A percentile compares a stretch with the other conserved stretches of the same genome.
Conservation (phyloP, 2,329 filamentous ascomycete genomes). For the Nemania sp. region DNA sequence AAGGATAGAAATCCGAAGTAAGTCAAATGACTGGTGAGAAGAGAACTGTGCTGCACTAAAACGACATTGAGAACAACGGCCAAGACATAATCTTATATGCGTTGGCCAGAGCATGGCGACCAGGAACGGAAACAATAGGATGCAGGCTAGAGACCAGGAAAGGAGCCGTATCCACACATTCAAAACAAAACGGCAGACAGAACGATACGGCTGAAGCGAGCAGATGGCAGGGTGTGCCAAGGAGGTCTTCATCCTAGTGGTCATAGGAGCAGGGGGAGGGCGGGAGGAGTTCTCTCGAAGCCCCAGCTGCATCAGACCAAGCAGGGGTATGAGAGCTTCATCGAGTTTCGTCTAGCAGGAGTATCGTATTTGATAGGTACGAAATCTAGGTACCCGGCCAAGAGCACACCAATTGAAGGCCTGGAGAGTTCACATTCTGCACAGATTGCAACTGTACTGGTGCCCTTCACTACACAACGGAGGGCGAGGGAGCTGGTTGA, state of each 20-base stretch:
- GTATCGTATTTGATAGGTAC: background rate
- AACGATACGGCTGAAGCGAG: constrained; percentile 39
- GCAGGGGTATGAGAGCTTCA: constrained; percentile 31
- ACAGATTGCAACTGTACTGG: background rate
- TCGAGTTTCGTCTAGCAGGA: constrained; percentile 10
- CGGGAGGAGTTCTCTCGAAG: constrained; percentile 31
- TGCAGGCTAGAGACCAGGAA: constrained; percentile 33
- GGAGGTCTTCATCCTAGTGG: constrained; percentile 24
- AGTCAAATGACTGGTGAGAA: constrained; percentile 39
- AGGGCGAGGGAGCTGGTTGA: constrained; percentile 2
- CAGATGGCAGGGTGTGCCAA: constrained; percentile 39
- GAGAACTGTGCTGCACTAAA: constrained; percentile 27
- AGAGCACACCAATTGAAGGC: background rate
- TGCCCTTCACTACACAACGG: background rate
- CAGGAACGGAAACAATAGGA: constrained; percentile 30
- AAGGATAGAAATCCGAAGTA: constrained; percentile 35
- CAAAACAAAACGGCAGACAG: constrained; percentile 46
- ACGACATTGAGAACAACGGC: constrained; percentile 41
- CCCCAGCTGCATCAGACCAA: constrained; percentile 29
- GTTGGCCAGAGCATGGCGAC: constrained; percentile 32
- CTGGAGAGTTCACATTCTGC: background rate
- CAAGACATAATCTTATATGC: constrained; percentile 50
- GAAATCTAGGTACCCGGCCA: too few species aligned
- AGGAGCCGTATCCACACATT: constrained; percentile 46
- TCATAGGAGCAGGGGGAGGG: constrained; percentile 22